Base-by-base conservation (phyloP, 1,284 basidiomycete genomes). In the Trichosporon sp. region DNA sequence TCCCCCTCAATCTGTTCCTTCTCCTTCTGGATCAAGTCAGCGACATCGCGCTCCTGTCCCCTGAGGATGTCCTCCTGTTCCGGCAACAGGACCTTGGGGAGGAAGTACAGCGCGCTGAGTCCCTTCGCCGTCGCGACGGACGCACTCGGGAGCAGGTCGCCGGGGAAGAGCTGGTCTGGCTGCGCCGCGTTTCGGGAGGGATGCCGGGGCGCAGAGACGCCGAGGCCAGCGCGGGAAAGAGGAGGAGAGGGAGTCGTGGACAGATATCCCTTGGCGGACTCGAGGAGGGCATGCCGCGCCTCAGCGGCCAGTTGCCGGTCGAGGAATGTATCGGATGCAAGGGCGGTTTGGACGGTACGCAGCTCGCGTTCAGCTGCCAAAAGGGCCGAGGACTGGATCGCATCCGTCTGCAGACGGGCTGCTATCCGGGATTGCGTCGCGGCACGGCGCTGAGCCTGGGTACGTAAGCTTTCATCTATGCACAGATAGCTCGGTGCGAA, bases 361-460 rank as follows among this genome's bases (percentile, higher is more conserved):
- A 83, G 71, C 63, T 83, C 83, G 67, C 76, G 76, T 69, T 84
- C 82, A 1, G 77, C 65, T 14, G 43, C 65, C 4, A 63, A 32
- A 14, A 63, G 59, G 4, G 59, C 59, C 4, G 59, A 63, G 16
- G 59, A 63, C 59, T 63, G 59, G 14, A 63, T 16, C 5, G 77
- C 75, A 68, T 84, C 83, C 8, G 76, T 76, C 46, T 77, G 74
- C 35, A 84, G 72, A 72, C 81, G 82, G 11, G 73, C 75, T 1
- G 78, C 79, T 64, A 84, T 83, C 59, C 82, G 71, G 65, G 78
- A 73, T 5, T 81, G 74, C 19, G 81, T 76, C 69, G 83, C 76
- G 70, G 83, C 82, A 69, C 83, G 76, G 14, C 78, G 68, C 69
- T 80, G 79, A 3, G 78, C 81, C 81, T 83, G 68, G 38, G 38